Evolutionary conservation across 2,329 filamentous ascomycete species (phyloP).

Genomic region (Trichoderma pleuroti): DNA sequence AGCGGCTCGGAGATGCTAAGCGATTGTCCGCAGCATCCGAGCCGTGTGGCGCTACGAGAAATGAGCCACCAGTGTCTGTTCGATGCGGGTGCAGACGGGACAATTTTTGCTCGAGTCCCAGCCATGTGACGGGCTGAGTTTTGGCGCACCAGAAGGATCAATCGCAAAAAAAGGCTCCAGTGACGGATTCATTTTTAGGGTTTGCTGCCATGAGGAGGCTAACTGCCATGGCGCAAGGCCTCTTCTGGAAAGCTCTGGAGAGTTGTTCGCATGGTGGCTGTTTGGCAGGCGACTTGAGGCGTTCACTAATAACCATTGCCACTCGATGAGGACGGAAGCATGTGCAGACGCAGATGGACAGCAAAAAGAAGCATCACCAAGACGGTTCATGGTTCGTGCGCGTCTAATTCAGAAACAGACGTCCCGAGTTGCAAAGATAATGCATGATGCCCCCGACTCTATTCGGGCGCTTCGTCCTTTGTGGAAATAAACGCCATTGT

Average conservation of each 20-base stretch:
- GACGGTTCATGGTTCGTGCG: not conserved
- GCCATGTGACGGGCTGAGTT: constrained; percentile 1
- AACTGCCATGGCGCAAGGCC: not conserved
- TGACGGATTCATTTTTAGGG: not conserved
- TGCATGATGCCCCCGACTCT: not conserved
- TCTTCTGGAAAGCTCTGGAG: not conserved
- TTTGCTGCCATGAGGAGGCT: not conserved
- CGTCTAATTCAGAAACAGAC: not conserved
- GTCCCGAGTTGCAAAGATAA: not conserved
- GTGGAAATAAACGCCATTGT: constrained; percentile 1
- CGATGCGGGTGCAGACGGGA: constrained; percentile 6
- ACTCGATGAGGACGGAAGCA: not conserved
- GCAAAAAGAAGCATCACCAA: not conserved
- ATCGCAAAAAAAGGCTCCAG: not conserved
- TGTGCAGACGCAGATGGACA: not conserved
- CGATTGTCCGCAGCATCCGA: constrained; percentile 11
- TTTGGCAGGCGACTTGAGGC: not conserved
- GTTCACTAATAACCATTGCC: not conserved
- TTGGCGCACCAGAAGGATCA: constrained; percentile 1
- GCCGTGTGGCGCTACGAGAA: not conserved
- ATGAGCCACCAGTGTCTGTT: not conserved
- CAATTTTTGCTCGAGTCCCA: not conserved
- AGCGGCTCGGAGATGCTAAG: constrained; percentile 7
- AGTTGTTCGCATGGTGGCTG: not conserved
- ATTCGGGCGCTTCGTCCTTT: not conserved